Conservation (phyloP, 2,329 filamentous ascomycete genomes). For the Pseudopyricularia javanii region DNA sequence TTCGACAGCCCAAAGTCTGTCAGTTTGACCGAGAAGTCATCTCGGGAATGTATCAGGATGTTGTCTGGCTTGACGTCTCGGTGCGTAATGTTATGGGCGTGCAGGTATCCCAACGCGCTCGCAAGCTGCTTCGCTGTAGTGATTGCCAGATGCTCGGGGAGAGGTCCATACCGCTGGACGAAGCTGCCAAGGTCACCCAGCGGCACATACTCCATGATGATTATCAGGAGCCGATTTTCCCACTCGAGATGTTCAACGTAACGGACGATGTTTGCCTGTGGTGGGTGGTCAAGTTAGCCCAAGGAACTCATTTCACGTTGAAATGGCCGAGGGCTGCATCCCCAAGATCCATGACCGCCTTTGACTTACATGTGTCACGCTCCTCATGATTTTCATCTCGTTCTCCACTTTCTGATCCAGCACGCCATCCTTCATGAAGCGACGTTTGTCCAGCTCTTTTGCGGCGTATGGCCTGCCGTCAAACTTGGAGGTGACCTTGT, state of each 20-base stretch:
- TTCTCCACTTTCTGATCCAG: constrained; percentile 89
- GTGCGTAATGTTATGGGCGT: constrained; percentile 82
- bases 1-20: constrained; percentile 97
- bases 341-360: constrained; percentile 5
- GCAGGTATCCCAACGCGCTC: constrained; percentile 74
- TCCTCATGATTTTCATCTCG: constrained; percentile 92
- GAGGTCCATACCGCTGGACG: constrained; percentile 45
- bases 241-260: constrained; percentile 84
- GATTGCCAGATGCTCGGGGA: constrained; percentile 59
- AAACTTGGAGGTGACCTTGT: constrained; percentile 76
- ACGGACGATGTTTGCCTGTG: constrained; percentile 72
- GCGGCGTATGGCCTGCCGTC: constrained; percentile 77
- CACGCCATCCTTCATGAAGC: constrained; percentile 85
- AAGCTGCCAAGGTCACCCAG: constrained; percentile 72
- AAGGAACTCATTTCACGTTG: neutral
- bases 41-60: constrained; percentile 65
- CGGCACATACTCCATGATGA: constrained; percentile 89
- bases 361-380: constrained; percentile 61
- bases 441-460: constrained; percentile 88
- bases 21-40: constrained; percentile 65
- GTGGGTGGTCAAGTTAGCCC: neutral
- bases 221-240: constrained; percentile 74
- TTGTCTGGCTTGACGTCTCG: constrained; percentile 99
- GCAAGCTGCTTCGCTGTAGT: constrained; percentile 66
- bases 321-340: neutral